These are phyloP conservation scores for apple (Malus domestica) DNA, from an alignment of 306 rosid genomes.

Conservation along the genomic window ASM211411v1 NC_041804.1:41304501-41305000, in stretches of 20 bases:
- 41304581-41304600: not conserved
- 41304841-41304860: not conserved
- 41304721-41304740: not conserved
- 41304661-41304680: not conserved
- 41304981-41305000: too few relatives aligned
- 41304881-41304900: not conserved
- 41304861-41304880: not conserved
- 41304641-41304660: not conserved
- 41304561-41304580: not conserved
- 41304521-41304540: too few relatives aligned
- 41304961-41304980: too few relatives aligned
- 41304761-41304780: not conserved
- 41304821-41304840: too few relatives aligned
- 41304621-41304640: not conserved
- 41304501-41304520: too few relatives aligned
- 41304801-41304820: too few relatives aligned
- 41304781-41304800: not conserved
- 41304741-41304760: not conserved
- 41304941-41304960: too few relatives aligned
- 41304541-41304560: too few relatives aligned
- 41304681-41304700: not conserved
- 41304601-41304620: not conserved
- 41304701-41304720: not conserved
- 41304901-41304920: not conserved
- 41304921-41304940: too few relatives aligned